phyloP scores from a whole-genome alignment of 1,139 yeast species.

The Debaryomycetaceae sp. region DNA sequence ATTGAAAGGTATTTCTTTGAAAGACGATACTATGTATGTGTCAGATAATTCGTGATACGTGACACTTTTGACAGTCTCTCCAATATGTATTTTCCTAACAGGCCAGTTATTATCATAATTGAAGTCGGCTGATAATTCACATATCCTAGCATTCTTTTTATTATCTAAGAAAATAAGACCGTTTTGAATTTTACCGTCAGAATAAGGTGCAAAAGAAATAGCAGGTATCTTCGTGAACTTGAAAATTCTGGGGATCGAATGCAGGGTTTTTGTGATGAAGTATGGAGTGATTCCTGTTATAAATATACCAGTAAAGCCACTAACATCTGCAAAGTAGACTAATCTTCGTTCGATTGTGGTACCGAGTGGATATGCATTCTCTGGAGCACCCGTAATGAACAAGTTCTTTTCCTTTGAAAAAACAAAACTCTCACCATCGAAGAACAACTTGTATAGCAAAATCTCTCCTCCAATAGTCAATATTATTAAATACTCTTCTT shows the following conservation, averaged over 20 bases:
- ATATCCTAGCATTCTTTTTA: conserved; percentile 67
- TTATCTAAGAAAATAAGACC: conserved; percentile 76
- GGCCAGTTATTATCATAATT: conserved; percentile 68
- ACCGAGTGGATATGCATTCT: conserved; percentile 66
- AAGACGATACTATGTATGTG: conserved; percentile 64
- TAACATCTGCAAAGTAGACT: conserved; percentile 56
- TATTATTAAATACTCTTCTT: conserved; percentile 60
- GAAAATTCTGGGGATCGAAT: conserved; percentile 64
- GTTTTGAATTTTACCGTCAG: conserved; percentile 33
- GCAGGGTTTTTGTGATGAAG: conserved; percentile 59
- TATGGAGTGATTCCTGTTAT: conserved; percentile 77
- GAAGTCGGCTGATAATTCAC: conserved; percentile 50
- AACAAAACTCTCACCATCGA: conserved; percentile 48
- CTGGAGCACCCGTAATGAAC: conserved; percentile 68
- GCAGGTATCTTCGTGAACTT: conserved; percentile 64
- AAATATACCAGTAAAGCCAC: conserved; percentile 59
- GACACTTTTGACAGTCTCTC: conserved; percentile 65
- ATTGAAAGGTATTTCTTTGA: conserved; percentile 55
- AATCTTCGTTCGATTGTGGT: conserved; percentile 68
- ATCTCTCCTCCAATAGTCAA: conserved; percentile 81
- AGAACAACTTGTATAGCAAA: conserved; percentile 57
- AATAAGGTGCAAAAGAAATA: conserved; percentile 57
- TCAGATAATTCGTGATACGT: conserved; percentile 71
- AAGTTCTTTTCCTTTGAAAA: conserved; percentile 49
- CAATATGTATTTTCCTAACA: conserved; percentile 48